Conservation (phyloP, 495 filamentous ascomycete genomes). For the Tuber umbilicatum region DNA sequence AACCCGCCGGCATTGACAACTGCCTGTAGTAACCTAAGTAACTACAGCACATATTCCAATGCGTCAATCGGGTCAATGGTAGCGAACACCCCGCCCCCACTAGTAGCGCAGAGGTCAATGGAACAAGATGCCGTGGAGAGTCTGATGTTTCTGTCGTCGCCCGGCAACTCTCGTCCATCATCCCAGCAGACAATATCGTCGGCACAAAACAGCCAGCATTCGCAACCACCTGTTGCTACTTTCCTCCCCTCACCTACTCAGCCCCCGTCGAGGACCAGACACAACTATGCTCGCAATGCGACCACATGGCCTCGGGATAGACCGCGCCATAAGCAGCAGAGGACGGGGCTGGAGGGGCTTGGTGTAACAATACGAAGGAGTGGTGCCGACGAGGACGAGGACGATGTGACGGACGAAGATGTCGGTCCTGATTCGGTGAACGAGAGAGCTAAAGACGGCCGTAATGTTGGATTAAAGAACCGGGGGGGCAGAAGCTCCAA, state of each 20-base stretch:
- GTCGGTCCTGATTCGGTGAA: conserved; percentile 36
- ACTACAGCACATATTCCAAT: conserved; percentile 38
- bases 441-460: conserved; percentile 20
- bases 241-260: conserved; percentile 30
- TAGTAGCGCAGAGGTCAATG: conserved; percentile 49
- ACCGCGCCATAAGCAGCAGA: conserved; percentile 35
- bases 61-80: conserved; percentile 35
- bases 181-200: conserved; percentile 38
- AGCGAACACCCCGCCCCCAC: conserved; percentile 35
- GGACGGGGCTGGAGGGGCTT: conserved; percentile 33
- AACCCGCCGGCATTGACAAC: conserved; percentile 34
- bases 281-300: conserved; percentile 38
- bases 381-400: conserved; percentile 21
- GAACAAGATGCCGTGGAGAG: conserved; percentile 67
- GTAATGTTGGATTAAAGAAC: conserved; percentile 12
- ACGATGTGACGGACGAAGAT: conserved; percentile 35
- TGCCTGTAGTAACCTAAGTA: conserved; percentile 38
- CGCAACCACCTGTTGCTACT: conserved; percentile 32
- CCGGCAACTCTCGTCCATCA: conserved; percentile 50
- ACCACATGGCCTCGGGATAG: conserved; percentile 40
- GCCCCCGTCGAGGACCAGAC: conserved; percentile 18
- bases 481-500: conserved; percentile 10
- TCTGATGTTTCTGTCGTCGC: conserved; percentile 62
- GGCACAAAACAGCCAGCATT: conserved; percentile 27
- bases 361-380: conserved; percentile 27